Conservation (phyloP, 1,139 yeast species). For the Pneumocystis carinii region DNA sequence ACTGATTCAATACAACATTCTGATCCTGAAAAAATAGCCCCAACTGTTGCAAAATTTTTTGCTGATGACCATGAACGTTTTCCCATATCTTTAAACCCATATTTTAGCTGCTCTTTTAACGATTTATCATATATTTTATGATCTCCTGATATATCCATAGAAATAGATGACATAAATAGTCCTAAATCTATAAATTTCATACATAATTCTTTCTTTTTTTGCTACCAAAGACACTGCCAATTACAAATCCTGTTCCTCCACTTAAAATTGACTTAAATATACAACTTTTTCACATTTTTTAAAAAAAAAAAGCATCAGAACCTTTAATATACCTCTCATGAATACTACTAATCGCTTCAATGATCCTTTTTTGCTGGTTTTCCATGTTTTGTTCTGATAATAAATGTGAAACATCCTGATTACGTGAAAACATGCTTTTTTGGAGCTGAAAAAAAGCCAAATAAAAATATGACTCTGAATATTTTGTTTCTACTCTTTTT, state of each 20-base stretch:
- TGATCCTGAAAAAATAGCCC: slow-evolving; percentile 84
- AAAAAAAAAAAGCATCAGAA: not conserved
- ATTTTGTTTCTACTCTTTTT: not conserved
- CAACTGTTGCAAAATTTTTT: slow-evolving; percentile 86
- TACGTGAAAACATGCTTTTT: not conserved
- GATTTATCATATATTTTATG: slow-evolving; percentile 59
- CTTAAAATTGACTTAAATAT: slow-evolving; percentile 88
- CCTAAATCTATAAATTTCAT: slow-evolving; percentile 38
- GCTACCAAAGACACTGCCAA: slow-evolving; percentile 56
- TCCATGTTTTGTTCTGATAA: not conserved
- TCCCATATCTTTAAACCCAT: slow-evolving; percentile 88
- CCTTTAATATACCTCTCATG: not conserved
- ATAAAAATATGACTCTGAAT: not conserved
- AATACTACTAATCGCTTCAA: not conserved
- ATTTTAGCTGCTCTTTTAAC: slow-evolving; percentile 78
- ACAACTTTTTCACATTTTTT: slow-evolving; percentile 28
- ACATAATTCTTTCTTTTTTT: not conserved
- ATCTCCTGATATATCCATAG: slow-evolving; percentile 32
- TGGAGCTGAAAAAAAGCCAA: not conserved
- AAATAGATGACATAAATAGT: slow-evolving; percentile 72
- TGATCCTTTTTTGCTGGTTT: not conserved
- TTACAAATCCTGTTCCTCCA: slow-evolving; percentile 85
- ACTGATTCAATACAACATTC: slow-evolving; percentile 70
- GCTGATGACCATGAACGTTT: slow-evolving; percentile 74
- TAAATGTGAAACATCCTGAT: not conserved